Conservation (phyloP, 176 grass and related monocot species). For the Leersia perrieri region DNA sequence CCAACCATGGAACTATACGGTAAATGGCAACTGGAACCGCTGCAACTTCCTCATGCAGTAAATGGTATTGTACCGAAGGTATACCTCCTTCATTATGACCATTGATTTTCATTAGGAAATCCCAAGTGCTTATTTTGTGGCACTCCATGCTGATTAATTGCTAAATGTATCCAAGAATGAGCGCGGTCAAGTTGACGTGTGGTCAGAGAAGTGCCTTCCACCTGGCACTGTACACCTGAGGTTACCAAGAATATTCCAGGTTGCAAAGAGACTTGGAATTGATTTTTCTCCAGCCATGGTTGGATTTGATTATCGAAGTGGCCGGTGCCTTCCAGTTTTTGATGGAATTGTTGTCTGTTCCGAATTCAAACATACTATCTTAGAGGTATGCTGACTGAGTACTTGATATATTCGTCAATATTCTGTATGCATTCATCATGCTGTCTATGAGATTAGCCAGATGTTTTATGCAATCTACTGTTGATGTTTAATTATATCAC, state of each 20-base stretch:
- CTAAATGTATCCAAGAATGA: conserved; percentile 69
- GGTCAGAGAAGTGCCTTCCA: conserved; percentile 97
- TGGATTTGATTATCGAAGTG: conserved; percentile 86
- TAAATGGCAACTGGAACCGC: conserved; percentile 83
- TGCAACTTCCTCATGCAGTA: conserved; percentile 73
- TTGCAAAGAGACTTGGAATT: conserved; percentile 85
- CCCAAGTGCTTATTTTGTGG: conserved; percentile 27
- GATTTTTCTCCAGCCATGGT: conserved; percentile 93
- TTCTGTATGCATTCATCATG: background rate
- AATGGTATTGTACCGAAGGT: conserved; percentile 95
- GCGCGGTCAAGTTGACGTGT: conserved; percentile 88
- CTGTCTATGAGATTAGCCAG: background rate
- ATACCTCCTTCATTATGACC: conserved; percentile 2
- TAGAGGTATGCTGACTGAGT: conserved; percentile 66
- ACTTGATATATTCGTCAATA: conserved; percentile 22
- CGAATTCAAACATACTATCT: conserved; percentile 72
- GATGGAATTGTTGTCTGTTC: conserved; percentile 84
- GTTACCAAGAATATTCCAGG: conserved; percentile 76
- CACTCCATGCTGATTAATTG: conserved; percentile 24
- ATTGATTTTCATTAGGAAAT: conserved; percentile 7
- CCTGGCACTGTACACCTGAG: conserved; percentile 90
- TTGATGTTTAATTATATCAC: background rate
- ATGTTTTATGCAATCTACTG: background rate
- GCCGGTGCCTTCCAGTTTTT: conserved; percentile 62
- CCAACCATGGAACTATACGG: conserved; percentile 71